Evolutionary conservation across 2,329 filamentous ascomycete species (phyloP), one percentile per base, ranked within the genome.

Genomic region (Chaetomium sp.): DNA sequence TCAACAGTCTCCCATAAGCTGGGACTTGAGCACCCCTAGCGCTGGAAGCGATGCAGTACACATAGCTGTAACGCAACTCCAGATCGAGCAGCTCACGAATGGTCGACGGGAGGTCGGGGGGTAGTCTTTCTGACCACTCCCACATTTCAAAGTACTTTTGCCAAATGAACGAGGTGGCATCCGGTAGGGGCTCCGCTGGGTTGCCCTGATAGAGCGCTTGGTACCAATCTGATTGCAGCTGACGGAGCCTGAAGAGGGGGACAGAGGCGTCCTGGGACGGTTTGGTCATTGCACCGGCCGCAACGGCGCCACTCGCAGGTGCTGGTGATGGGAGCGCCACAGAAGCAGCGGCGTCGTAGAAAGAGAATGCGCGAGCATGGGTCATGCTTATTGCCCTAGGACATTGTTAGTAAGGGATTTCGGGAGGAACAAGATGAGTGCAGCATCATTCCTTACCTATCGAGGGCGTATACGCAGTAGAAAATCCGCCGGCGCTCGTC

Each of bases 381-480:
- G 92, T 88, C 76, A 96, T 88, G 63, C 91, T 95, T 46, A 95
- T 91, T 9, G 89, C 85, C 66, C 90, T 91, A 60, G 54, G 38
- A 33, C 34, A 47, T 4, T 50, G 49, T 62, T 12, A 62, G 52
- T 47, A 46, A 10, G 3, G 5, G 9, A 27, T 14, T 8, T 19
- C 4, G 38, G 5, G 19, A 6, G 37, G 10, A 40, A 27, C 5
- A 8, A 27, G 5, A n/a, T 19, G 45, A 1, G 37, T 7, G 41
- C 5, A 41, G 37, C 9, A 40, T 7, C 1, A 49, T 1, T 27
- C 66, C 79, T 47, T 69, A 91, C 89, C 90, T 82, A 68, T 99
- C 94, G 27, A 97, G 77, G 34, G 88, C 85, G 69, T 96, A 96
- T 4, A 94, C 86, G 67, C 88, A 95, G 70, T 95, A 91, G 67